These are phyloP conservation scores for Agastache rugosa DNA, from an alignment of 257 asterid species.

Conservation along the genomic window DNA sequence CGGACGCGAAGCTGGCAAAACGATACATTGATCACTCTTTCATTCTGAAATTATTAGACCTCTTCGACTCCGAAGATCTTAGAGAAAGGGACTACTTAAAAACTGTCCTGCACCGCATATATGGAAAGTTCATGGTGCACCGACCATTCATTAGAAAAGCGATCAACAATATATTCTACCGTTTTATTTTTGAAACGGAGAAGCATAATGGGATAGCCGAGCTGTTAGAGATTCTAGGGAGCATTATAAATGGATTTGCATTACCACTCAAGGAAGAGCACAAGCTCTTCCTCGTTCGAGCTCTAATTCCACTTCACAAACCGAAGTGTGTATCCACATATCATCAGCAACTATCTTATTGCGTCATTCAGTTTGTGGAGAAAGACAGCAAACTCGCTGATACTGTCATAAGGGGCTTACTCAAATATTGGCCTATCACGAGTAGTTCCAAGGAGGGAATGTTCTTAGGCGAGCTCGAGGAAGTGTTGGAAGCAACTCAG, in stretches of 20 bases:
- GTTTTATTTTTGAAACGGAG: slow-evolving; percentile 76
- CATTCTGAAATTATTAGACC: slow-evolving; percentile 64
- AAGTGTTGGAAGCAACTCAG: slow-evolving; percentile 46
- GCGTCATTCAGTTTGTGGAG: slow-evolving; percentile 44
- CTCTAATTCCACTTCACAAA: slow-evolving; percentile 74
- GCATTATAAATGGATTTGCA: slow-evolving; percentile 84
- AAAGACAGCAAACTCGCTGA: slow-evolving; percentile 45
- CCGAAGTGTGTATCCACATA: slow-evolving; percentile 41
- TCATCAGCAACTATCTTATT: slow-evolving; percentile 44
- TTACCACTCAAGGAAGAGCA: slow-evolving; percentile 84
- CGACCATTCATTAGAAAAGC: slow-evolving; percentile 78
- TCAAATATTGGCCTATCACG: slow-evolving; percentile 46
- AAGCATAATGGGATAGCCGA: slow-evolving; percentile 86
- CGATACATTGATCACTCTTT: slow-evolving; percentile 83
- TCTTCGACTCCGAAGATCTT: slow-evolving; percentile 85
- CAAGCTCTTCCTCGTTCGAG: slow-evolving; percentile 73
- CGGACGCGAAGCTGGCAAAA: slow-evolving; percentile 80
- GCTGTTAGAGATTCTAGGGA: slow-evolving; percentile 78
- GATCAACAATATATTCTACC: slow-evolving; percentile 73
- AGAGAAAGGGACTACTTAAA: slow-evolving; percentile 85
- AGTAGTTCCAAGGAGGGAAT: slow-evolving; percentile 44
- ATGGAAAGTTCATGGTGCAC: slow-evolving; percentile 88
- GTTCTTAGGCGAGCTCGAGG: slow-evolving; percentile 45
- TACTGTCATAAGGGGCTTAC: slow-evolving; percentile 38
- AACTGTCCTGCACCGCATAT: slow-evolving; percentile 74